phyloP scores from a whole-genome alignment of 2,329 filamentous ascomycete species.

The Cordyceps pruinosa region DNA sequence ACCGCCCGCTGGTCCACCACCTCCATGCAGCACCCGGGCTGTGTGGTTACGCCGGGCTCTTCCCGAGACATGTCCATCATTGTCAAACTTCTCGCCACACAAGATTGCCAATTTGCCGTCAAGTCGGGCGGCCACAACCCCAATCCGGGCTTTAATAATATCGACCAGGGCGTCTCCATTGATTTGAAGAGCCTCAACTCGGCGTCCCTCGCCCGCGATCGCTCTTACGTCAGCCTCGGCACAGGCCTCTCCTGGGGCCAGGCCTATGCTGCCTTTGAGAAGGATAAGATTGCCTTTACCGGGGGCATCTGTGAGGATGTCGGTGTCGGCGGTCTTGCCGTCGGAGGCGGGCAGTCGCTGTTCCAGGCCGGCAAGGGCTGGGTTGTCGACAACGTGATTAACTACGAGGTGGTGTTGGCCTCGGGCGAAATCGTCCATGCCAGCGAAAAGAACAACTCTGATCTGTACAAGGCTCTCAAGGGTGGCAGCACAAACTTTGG shows the following conservation, averaged over 20 bases:
- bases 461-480: conserved; percentile 41
- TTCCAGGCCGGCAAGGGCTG: conserved; percentile 30
- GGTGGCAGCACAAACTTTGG: conserved; percentile 43
- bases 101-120: conserved; percentile 33
- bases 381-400: conserved; percentile 35
- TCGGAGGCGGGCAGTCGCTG: conserved; percentile 43
- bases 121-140: conserved; percentile 42
- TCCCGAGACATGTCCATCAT: conserved; percentile 4
- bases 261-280: conserved; percentile 33
- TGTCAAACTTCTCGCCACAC: conserved; percentile 10
- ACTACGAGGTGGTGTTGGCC: conserved; percentile 38
- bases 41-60: conserved; percentile 5
- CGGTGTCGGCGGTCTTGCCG: conserved; percentile 38
- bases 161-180: conserved; percentile 31
- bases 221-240: conserved; percentile 31
- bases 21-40: conserved; percentile 11
- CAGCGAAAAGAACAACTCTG: conserved; percentile 30
- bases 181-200: conserved; percentile 32
- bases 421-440: conserved; percentile 36
- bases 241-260: conserved; percentile 36
- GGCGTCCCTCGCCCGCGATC: conserved; percentile 26
- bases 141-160: conserved; percentile 34
- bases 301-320: conserved; percentile 34
- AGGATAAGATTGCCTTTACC: conserved; percentile 29
- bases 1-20: conserved; percentile 10